Conservation (phyloP, 2,329 filamentous ascomycete species). For the Anthostomella pinea region DNA sequence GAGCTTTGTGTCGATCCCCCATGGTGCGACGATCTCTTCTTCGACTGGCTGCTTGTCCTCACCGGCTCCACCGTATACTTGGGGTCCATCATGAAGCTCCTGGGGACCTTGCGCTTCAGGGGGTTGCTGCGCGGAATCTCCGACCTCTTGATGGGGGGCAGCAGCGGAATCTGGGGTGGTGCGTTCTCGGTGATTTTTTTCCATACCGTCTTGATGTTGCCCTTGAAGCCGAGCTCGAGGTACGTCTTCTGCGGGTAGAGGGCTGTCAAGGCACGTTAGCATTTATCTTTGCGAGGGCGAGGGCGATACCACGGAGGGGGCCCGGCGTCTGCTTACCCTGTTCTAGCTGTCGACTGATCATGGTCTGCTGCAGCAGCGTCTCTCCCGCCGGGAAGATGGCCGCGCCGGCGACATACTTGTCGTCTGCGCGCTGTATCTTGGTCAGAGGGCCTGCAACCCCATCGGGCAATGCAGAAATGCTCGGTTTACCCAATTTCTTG, state of each 20-base stretch:
- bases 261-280: constrained; percentile 17
- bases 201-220: constrained; percentile 9
- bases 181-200: constrained; percentile 3
- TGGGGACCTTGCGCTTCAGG: constrained; percentile 30
- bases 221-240: too few relatives aligned
- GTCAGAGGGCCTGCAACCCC: neutral
- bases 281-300: neutral
- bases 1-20: too few relatives aligned
- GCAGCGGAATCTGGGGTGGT: constrained; percentile 17
- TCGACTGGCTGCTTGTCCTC: constrained; percentile 1
- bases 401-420: constrained; percentile 29
- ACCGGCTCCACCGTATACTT: neutral
- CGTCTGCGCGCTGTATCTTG: constrained; percentile 11
- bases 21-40: too few relatives aligned
- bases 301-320: neutral
- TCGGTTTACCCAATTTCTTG: too few relatives aligned
- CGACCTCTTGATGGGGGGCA: constrained; percentile 17
- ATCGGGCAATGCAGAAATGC: too few relatives aligned
- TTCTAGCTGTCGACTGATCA: constrained; percentile 25
- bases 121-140: constrained; percentile 27
- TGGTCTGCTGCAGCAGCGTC: constrained; percentile 33
- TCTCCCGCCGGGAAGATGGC: constrained; percentile 37
- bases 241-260: constrained; percentile 17
- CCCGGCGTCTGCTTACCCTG: constrained; percentile 20
- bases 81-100: constrained; percentile 14